Evolutionary conservation across 257 asterid species (phyloP).

Genomic region (Coffea eugenioides): DNA sequence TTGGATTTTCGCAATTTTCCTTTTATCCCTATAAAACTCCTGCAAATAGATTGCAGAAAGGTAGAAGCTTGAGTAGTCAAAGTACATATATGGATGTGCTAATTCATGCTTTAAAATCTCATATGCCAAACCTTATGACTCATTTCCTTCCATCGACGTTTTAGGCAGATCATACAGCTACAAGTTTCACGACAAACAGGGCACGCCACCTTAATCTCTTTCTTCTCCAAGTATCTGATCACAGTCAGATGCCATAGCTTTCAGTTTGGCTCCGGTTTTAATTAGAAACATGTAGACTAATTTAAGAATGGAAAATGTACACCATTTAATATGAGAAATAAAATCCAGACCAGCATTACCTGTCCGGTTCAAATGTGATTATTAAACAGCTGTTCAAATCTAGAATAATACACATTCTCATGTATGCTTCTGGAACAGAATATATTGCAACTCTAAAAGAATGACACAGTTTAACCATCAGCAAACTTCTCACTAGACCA

Average conservation of each 20-base stretch:
- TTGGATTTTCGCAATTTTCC: slow-evolving; percentile 49
- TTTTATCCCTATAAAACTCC: slow-evolving; percentile 55
- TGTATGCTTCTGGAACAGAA: not conserved
- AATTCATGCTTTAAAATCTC: slow-evolving; percentile 16
- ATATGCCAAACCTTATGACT: slow-evolving; percentile 58
- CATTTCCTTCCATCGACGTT: slow-evolving; percentile 35
- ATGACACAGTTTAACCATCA: not conserved
- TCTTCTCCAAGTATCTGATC: slow-evolving; percentile 63
- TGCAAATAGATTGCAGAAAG: slow-evolving; percentile 33
- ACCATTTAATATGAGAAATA: not conserved
- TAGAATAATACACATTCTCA: not conserved
- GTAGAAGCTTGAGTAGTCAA: slow-evolving; percentile 26
- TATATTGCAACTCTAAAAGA: not conserved
- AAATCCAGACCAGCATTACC: not conserved
- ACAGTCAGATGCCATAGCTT: slow-evolving; percentile 23
- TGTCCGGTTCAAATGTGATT: not conserved
- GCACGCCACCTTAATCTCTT: slow-evolving; percentile 67
- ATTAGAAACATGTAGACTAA: not conserved
- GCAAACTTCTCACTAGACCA: not conserved
- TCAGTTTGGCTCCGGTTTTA: not conserved
- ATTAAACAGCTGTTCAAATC: not conserved
- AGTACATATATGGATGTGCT: slow-evolving; percentile 1
- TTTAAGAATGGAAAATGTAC: not conserved
- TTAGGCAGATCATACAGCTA: slow-evolving; percentile 68
- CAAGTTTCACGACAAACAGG: slow-evolving; percentile 85